phyloP scores from a whole-genome alignment of 2,329 filamentous ascomycete genomes.

The Diplodia mutila region DNA sequence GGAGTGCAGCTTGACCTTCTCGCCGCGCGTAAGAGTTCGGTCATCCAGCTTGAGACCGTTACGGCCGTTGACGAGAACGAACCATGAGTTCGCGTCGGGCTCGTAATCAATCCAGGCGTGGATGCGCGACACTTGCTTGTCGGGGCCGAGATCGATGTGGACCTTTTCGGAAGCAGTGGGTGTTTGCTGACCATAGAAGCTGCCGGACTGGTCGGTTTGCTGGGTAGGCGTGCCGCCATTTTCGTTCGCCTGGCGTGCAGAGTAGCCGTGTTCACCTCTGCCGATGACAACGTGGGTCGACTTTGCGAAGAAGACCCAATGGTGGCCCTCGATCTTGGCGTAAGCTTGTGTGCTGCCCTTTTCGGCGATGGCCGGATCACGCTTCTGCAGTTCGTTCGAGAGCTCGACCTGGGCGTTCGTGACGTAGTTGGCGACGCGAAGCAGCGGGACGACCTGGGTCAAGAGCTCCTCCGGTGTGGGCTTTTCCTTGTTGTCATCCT shows the following conservation, averaged over 20 bases:
- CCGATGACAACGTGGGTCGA: slow-evolving; percentile 77
- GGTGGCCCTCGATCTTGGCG: slow-evolving; percentile 78
- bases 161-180: slow-evolving; percentile 50
- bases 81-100: slow-evolving; percentile 65
- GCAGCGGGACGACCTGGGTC: slow-evolving; percentile 43
- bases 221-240: slow-evolving; percentile 31
- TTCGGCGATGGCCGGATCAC: slow-evolving; percentile 41
- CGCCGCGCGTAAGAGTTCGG: slow-evolving; percentile 67
- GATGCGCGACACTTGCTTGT: slow-evolving; percentile 54
- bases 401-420: slow-evolving; percentile 63
- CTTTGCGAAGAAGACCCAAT: slow-evolving; percentile 85
- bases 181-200: slow-evolving; percentile 32
- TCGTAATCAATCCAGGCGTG: slow-evolving; percentile 57
- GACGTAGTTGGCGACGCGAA: slow-evolving; percentile 51
- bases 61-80: slow-evolving; percentile 82
- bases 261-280: slow-evolving; percentile 49
- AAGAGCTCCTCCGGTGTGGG: slow-evolving; percentile 35
- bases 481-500: slow-evolving; percentile 44
- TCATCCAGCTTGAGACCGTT: slow-evolving; percentile 90
- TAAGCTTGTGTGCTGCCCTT: slow-evolving; percentile 63
- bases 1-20: slow-evolving; percentile 70
- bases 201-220: slow-evolving; percentile 29
- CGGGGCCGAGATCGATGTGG: slow-evolving; percentile 77
- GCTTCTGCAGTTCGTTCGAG: slow-evolving; percentile 53
- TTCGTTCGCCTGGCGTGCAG: slow-evolving; percentile 37